phyloP scores from a whole-genome alignment of 2,329 filamentous ascomycete genomes.

The Metarhizium sp. region DNA sequence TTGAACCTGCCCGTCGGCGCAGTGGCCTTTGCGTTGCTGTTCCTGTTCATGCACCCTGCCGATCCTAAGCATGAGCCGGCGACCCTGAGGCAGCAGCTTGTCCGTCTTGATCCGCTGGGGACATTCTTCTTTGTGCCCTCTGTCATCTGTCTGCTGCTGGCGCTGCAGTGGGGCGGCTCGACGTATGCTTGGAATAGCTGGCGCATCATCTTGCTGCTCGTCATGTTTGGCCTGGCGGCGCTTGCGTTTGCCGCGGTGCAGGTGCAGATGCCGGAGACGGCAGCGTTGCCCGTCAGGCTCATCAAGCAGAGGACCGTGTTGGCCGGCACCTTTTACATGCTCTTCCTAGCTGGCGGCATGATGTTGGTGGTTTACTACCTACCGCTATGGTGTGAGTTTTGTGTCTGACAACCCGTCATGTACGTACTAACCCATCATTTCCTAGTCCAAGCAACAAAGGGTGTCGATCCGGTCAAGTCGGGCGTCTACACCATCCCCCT shows the following conservation, averaged over 20 bases:
- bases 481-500: constrained; percentile 49
- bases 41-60: constrained; percentile 38
- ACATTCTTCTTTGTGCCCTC: constrained; percentile 51
- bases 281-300: constrained; percentile 46
- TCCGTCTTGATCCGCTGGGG: constrained; percentile 48
- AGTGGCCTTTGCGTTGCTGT: constrained; percentile 37
- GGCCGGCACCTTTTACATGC: constrained; percentile 34
- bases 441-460: constrained; percentile 47
- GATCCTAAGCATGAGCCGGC: constrained; percentile 18
- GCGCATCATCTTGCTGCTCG: constrained; percentile 44
- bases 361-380: constrained; percentile 45
- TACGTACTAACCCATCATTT: not conserved
- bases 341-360: constrained; percentile 41
- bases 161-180: constrained; percentile 54
- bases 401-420: not conserved
- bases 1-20: constrained; percentile 49
- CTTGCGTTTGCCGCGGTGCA: constrained; percentile 42
- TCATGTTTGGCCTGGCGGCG: constrained; percentile 36
- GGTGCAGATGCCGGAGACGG: constrained; percentile 42
- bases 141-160: constrained; percentile 50
- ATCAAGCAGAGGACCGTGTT: constrained; percentile 47
- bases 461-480: constrained; percentile 40
- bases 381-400: constrained; percentile 43
- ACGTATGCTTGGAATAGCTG: constrained; percentile 42
- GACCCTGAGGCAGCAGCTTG: constrained; percentile 31